Base-by-base conservation (phyloP, 257 asterid genomes). In the Misopates orontium region DNA sequence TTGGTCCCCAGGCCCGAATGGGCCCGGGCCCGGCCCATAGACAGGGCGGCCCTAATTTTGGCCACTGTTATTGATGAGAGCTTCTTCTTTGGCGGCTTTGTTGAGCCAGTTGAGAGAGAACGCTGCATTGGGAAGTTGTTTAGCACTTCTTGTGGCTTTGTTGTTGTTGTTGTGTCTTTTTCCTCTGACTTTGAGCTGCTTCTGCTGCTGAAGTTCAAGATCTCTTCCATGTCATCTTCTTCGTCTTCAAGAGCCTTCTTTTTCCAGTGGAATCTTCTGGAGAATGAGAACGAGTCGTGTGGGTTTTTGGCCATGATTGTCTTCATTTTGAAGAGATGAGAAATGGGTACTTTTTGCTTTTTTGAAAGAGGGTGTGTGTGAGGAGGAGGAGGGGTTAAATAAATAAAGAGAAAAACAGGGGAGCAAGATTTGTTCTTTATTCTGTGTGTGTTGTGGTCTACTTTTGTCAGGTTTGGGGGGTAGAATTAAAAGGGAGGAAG, bases 271-370 rank as follows among this genome's bases (percentile, higher is more conserved):
- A 90, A 93, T 44, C 99, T 71, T 28, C 96, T 81, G 19, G 99
- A 93, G 79, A 93, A 86, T 1, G 99, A 90, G 80, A 88, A 81
- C 0, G 99, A 88, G 24, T 90, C 95, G 32, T 87, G 83, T 1
- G 83, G 84, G 68, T 72, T 79, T 65, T 69, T 72, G 1, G 91
- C 95, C 82, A 62, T 79, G 81, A 84, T 83, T 36, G 95, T 40
- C 83, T 69, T 90, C 96, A 86, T 93, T 56, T 74, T 18, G 21
- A 72, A 60, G 52, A 64, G 66, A 58, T 41, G 62, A 13, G 47
- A 45, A 64, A 36, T 4, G 42, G 42, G 11, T 36, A 3, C 42
- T 36, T 36, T 36, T 36, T 36, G 3, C 7, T 7, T 36, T 4
- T 36, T 36, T 22, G n/a, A n/a, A n/a, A n/a, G n/a, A n/a, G n/a